These are phyloP conservation scores for Heritiera fomes DNA, from an alignment of 345 rosid species.

Conservation along the genomic window DNA sequence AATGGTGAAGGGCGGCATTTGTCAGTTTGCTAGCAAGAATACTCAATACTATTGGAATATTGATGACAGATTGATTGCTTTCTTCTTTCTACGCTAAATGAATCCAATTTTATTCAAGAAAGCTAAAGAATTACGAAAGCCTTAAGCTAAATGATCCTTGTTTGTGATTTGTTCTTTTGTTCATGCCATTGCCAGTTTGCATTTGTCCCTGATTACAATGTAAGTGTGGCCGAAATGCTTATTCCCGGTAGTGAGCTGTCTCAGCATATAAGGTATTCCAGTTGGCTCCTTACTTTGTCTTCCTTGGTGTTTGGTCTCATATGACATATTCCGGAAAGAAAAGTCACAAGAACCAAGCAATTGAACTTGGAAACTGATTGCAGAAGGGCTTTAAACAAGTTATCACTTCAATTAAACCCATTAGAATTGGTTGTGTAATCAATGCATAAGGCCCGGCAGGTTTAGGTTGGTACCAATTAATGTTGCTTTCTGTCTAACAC, in stretches of 20 bases:
- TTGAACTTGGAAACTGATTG: neutral
- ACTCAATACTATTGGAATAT: too few species aligned
- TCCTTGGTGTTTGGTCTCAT: neutral
- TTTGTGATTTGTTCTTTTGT: conserved; percentile 10
- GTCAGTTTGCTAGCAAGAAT: too few species aligned
- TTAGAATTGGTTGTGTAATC: too few species aligned
- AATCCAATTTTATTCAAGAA: neutral
- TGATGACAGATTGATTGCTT: too few species aligned
- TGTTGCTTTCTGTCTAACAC: neutral
- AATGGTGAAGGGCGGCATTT: too few species aligned
- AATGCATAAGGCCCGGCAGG: too few species aligned
- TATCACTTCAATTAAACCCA: too few species aligned
- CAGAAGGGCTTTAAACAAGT: neutral
- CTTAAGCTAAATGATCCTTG: neutral
- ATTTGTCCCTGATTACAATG: conserved; percentile 80
- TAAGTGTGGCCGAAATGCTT: conserved; percentile 78
- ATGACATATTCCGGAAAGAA: neutral
- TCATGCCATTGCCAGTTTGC: conserved; percentile 58
- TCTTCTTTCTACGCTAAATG: too few species aligned
- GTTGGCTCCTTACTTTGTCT: neutral
- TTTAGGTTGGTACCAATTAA: too few species aligned
- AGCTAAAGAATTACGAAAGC: neutral
- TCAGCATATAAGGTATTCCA: conserved; percentile 69
- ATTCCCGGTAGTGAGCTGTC: conserved; percentile 86
- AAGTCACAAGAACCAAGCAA: neutral